Conservation (phyloP, 1,139 yeast species). For the Hyphopichia burtonii region DNA sequence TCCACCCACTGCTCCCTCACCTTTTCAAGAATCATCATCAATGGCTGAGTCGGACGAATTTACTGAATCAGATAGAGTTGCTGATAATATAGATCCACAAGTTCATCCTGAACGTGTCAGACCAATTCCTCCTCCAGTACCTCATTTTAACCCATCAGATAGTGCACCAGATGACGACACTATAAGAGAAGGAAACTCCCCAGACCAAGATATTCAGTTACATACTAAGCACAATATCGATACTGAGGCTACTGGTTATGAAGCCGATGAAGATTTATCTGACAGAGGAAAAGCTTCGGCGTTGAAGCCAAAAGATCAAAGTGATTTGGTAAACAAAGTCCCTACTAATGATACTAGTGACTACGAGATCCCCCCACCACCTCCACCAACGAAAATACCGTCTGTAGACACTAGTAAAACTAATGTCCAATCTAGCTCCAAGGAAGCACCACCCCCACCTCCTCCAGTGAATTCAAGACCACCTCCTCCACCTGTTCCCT, state of each 20-base stretch:
- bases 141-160: constrained; percentile 12
- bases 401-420: constrained; percentile 2
- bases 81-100: constrained; percentile 6
- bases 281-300: constrained; percentile 22
- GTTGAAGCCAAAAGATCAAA: neutral
- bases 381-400: constrained; percentile 11
- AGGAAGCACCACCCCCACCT: constrained; percentile 9
- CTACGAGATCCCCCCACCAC: constrained; percentile 11
- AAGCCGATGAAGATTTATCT: constrained; percentile 45
- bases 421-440: neutral
- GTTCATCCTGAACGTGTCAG: constrained; percentile 12
- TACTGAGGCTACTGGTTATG: constrained; percentile 40
- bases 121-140: constrained; percentile 10
- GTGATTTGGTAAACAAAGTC: neutral
- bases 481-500: constrained; percentile 11
- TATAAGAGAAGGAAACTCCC: constrained; percentile 4
- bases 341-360: constrained; percentile 5
- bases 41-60: constrained; percentile 31
- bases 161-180: constrained; percentile 16
- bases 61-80: constrained; percentile 18
- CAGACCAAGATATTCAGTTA: constrained; percentile 11
- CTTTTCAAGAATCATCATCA: constrained; percentile 22
- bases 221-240: constrained; percentile 16
- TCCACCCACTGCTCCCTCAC: neutral
- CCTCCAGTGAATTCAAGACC: neutral